Evolutionary conservation across 1,284 basidiomycete species (phyloP), one percentile per base, ranked within the genome.

Genomic region (Ganoderma lingzhi): DNA sequence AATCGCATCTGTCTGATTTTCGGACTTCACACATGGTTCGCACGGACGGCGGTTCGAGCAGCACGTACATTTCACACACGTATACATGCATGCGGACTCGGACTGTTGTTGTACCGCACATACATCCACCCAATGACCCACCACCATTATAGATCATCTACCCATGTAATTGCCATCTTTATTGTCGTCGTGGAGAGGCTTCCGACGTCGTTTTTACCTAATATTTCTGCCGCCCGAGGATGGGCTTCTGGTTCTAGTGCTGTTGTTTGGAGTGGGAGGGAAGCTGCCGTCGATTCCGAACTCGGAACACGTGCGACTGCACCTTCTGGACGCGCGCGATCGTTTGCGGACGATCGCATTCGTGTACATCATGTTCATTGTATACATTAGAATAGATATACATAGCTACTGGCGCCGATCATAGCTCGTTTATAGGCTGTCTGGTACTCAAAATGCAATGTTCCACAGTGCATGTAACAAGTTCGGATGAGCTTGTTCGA

Each of bases 41-140:
- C 59, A 61, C 39, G 41, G 37, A 61, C 59, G 37, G 56, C 19
- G 56, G 37, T 23, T 59, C 17, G 37, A 23, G 56, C 56, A 39
- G 37, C 32, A 59, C 37, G n/a, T 39, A 59, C 56, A 59, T 59
- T 2, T 53, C 12, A 53, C 23, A 53, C 48, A 53, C 48, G 48
- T 53, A 53, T 53, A 53, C 48, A 28, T 53, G 12, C 48, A 53
- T 30, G 48, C 48, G 48, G 48, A 53, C 48, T 53, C 23, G 56
- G 56, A 58, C 56, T 37, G 56, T 32, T 37, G 58, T 39, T 60
- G 35, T 39, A 60, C 39, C 58, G 58, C 37, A 60, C 37, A 39
- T 41, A 59, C n/a, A 59, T 32, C 32, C 32, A 48, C n/a, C 44
- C 44, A 45, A 6, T 35, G 35, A 45, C 19, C 19, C 45, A 23